Evolutionary conservation across 2,329 filamentous ascomycete genomes (phyloP).

Genomic region (Diaporthe vaccinii): DNA sequence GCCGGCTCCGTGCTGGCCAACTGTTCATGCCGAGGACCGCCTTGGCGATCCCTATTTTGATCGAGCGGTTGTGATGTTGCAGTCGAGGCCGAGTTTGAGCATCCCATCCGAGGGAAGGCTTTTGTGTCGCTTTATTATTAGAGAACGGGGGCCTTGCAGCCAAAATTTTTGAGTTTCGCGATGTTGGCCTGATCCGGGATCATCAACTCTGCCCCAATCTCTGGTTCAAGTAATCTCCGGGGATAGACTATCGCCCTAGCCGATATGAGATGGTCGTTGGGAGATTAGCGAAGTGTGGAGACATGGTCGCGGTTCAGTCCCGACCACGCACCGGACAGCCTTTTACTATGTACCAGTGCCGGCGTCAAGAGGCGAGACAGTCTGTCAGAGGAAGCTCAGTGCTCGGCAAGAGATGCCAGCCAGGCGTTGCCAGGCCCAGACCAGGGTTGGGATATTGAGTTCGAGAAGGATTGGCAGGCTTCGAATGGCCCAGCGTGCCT

Average conservation of each 20-base stretch:
- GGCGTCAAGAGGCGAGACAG: slow-evolving; percentile 38
- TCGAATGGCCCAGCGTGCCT: neutral
- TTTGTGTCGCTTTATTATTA: slow-evolving; percentile 26
- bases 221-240: slow-evolving; percentile 42
- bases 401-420: slow-evolving; percentile 38
- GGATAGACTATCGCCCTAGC: slow-evolving; percentile 39
- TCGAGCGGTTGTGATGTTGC: slow-evolving; percentile 17
- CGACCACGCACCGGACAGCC: slow-evolving; percentile 35
- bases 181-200: slow-evolving; percentile 36
- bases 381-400: slow-evolving; percentile 29
- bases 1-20: slow-evolving; percentile 22
- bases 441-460: slow-evolving; percentile 23
- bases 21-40: slow-evolving; percentile 40
- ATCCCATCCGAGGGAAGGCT: neutral
- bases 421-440: neutral
- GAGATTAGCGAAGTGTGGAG: slow-evolving; percentile 40
- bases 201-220: slow-evolving; percentile 6
- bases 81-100: slow-evolving; percentile 5
- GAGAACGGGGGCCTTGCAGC: neutral
- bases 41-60: slow-evolving; percentile 31
- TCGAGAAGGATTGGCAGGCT: slow-evolving; percentile 24
- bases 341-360: slow-evolving; percentile 18
- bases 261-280: slow-evolving; percentile 38
- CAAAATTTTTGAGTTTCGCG: slow-evolving; percentile 37
- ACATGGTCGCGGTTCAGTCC: slow-evolving; percentile 31